Evolutionary conservation across 805 yeast species (phyloP), one percentile per base, ranked within the genome.

Genomic region (Spathaspora arborariae): DNA sequence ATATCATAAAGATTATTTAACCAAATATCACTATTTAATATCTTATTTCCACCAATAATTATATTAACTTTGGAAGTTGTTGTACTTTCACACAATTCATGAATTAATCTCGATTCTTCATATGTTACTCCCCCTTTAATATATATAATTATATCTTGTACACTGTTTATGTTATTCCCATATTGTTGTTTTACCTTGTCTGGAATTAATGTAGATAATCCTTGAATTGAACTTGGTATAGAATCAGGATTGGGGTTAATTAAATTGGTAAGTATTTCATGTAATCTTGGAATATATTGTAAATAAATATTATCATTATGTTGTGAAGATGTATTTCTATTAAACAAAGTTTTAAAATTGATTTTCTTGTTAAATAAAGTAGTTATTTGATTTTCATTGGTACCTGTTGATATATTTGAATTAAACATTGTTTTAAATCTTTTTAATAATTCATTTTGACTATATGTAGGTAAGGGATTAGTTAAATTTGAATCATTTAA

Each of bases 91-190:
- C 53, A 47, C 51, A 90, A 72, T 50, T 89, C 87, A 45, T 85
- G 81, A 4, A 91, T 81, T 20, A 90, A 66, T 51, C 97, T 78
- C 0, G 96, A 88, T 62, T 94, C 99, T 63, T 92, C 98, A 60
- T 81, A 89, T 1, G 98, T 92, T 2, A 79, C 85, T 13, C 99
- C 99, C 5, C 97, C 98, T 44, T 88, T 80, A 44, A 86, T 66
- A 59, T 82, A 87, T 1, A 87, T 69, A 3, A 87, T 75, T n/a
- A 87, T 69, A 55, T 86, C 91, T 56, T 84, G 87, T 1, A 78
- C 73, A 21, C 13, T n/a, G 8, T 8, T 11, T 1, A 45, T 33
- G 16, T 49, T 33, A 13, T 18, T 39, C 2, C 67, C 67, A 47
- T 62, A 62, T 46, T 62, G 66, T 39, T 57, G 52, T 15, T 57